phyloP scores from a whole-genome alignment of 495 filamentous ascomycete genomes.

The Jackrogersella multiformis region DNA sequence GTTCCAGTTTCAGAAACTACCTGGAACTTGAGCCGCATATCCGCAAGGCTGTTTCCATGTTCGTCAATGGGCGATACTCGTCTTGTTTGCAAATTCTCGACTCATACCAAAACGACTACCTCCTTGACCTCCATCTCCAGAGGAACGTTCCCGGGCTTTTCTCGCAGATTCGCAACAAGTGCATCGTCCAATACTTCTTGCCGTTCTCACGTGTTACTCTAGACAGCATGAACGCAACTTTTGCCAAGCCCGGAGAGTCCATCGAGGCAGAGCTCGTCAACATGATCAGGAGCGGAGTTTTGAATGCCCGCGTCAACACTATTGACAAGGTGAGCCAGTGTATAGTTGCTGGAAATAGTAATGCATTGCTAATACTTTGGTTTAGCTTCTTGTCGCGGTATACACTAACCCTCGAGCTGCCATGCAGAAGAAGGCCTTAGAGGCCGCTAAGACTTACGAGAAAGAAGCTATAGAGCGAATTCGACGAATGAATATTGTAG shows the following conservation, averaged over 20 bases:
- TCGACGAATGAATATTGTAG: slow-evolving; percentile 74
- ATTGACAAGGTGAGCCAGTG: slow-evolving; percentile 69
- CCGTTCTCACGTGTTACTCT: slow-evolving; percentile 81
- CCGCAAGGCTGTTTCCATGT: slow-evolving; percentile 86
- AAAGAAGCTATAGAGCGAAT: slow-evolving; percentile 77
- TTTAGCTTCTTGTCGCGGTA: slow-evolving; percentile 73
- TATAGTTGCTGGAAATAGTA: neutral
- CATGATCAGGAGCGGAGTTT: slow-evolving; percentile 75
- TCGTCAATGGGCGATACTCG: slow-evolving; percentile 87
- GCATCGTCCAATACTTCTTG: slow-evolving; percentile 89
- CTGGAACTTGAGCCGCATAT: slow-evolving; percentile 95
- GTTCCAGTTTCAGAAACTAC: slow-evolving; percentile 80
- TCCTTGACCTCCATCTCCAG: slow-evolving; percentile 88
- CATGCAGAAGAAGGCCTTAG: slow-evolving; percentile 72
- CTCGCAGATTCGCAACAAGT: slow-evolving; percentile 79
- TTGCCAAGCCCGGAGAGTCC: slow-evolving; percentile 61
- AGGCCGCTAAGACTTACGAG: slow-evolving; percentile 75
- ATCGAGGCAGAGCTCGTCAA: slow-evolving; percentile 79
- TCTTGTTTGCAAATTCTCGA: slow-evolving; percentile 84
- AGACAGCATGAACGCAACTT: slow-evolving; percentile 72
- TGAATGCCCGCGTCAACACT: slow-evolving; percentile 86
- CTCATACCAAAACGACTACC: slow-evolving; percentile 81
- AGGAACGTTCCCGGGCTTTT: slow-evolving; percentile 76
- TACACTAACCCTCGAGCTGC: slow-evolving; percentile 68
- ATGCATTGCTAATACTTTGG: slow-evolving; percentile 9